phyloP scores from a whole-genome alignment of 148 eudicot species.

The Nyssa sinensis region DNA sequence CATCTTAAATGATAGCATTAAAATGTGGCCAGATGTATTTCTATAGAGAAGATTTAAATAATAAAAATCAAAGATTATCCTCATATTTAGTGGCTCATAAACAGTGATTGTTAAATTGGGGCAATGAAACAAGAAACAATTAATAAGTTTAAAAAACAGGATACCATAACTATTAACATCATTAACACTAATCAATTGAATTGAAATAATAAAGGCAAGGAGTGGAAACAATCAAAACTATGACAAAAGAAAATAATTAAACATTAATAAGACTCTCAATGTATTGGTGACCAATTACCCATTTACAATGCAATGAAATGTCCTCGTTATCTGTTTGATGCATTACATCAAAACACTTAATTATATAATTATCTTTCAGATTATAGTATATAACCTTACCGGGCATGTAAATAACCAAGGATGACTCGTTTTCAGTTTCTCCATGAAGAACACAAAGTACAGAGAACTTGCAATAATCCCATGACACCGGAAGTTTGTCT shows the following conservation, averaged over 20 bases:
- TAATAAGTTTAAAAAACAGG: too few species aligned
- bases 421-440: neutral
- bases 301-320: neutral
- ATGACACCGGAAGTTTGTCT: neutral
- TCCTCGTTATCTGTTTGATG: neutral
- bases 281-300: neutral
- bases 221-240: too few species aligned
- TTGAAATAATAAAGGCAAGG: too few species aligned
- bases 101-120: too few species aligned
- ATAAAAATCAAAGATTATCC: too few species aligned
- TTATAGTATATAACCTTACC: neutral
- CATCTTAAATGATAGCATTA: too few species aligned
- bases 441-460: neutral
- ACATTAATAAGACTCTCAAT: neutral
- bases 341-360: neutral
- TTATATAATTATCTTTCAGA: neutral
- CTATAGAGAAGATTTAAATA: too few species aligned
- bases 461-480: slow-evolving; percentile 3
- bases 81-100: too few species aligned
- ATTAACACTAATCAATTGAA: too few species aligned
- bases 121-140: too few species aligned
- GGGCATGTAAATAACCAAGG: neutral
- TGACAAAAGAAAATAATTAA: neutral
- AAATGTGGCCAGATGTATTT: too few species aligned
- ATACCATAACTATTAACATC: too few species aligned